A percentile compares a stretch with the other conserved stretches of the same genome.
Evolutionary conservation across 257 asterid species (phyloP).

Genomic region (Perilla frutescens): DNA sequence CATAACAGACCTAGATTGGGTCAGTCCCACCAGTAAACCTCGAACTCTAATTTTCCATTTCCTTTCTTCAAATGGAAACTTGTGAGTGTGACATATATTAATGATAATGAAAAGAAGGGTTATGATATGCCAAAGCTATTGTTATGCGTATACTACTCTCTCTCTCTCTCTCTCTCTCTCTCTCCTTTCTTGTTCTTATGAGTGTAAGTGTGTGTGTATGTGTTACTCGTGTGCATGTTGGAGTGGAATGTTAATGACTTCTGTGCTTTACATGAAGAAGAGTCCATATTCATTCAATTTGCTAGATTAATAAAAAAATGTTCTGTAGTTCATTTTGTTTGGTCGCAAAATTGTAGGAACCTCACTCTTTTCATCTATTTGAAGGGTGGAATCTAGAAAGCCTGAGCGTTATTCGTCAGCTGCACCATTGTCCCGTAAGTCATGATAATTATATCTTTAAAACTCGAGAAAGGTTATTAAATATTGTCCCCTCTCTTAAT

Average conservation of each 20-base stretch:
- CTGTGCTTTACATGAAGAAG: slow-evolving; percentile 18
- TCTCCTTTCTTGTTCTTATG: background rate
- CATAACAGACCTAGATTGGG: too few relatives aligned
- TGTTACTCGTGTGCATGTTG: background rate
- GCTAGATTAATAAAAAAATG: slow-evolving; percentile 22
- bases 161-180: background rate
- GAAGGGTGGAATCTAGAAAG: slow-evolving; percentile 99
- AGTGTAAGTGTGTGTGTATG: slow-evolving; percentile 2
- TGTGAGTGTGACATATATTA: background rate
- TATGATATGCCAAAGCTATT: background rate
- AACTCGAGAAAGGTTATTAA: slow-evolving; percentile 20
- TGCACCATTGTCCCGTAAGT: slow-evolving; percentile 98
- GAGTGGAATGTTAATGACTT: slow-evolving; percentile 18
- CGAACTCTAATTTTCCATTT: background rate
- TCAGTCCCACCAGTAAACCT: too few relatives aligned
- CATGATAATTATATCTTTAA: slow-evolving; percentile 10
- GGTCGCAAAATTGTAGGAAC: slow-evolving; percentile 72
- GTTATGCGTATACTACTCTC: background rate
- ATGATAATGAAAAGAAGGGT: background rate
- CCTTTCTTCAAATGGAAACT: background rate
- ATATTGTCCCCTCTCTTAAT: background rate
- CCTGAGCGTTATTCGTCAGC: slow-evolving; percentile 99
- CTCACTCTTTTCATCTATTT: slow-evolving; percentile 91
- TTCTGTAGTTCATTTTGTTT: slow-evolving; percentile 51
- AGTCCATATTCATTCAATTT: slow-evolving; percentile 23